Conservation (phyloP, 139 green algal species). For the Volvox reticuliferus region DNA sequence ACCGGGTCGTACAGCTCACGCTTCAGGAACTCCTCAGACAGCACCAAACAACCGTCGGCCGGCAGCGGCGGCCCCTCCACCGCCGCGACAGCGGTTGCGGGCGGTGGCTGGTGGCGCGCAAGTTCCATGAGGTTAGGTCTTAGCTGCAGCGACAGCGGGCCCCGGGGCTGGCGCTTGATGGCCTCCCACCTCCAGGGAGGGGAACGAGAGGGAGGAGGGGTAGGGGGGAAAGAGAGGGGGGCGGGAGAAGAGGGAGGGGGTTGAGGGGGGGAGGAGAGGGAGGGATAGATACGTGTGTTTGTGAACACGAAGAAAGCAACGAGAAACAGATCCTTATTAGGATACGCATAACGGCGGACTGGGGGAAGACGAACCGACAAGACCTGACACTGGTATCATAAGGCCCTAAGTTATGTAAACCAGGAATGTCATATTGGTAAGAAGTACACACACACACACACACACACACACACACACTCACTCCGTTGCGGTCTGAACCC, state of each 20-base stretch:
- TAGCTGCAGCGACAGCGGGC: constrained; percentile 18
- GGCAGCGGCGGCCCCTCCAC: not conserved
- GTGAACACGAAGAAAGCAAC: too few species aligned
- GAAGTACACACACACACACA: not conserved
- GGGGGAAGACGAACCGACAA: too few species aligned
- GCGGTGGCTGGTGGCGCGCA: not conserved
- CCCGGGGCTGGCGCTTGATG: not conserved
- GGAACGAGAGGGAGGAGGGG: too few species aligned
- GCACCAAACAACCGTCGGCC: not conserved
- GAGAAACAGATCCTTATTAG: too few species aligned
- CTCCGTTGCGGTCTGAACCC: not conserved
- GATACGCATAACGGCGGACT: too few species aligned
- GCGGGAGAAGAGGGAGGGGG: not conserved
- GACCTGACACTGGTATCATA: too few species aligned
- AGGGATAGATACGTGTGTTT: not conserved
- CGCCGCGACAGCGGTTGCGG: not conserved
- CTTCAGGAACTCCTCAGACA: not conserved
- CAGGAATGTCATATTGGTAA: not conserved
- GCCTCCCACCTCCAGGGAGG: constrained; percentile 14
- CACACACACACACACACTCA: not conserved
- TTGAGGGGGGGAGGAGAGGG: not conserved
- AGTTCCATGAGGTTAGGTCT: not conserved
- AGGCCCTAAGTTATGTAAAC: too few species aligned
- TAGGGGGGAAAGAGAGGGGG: too few species aligned
- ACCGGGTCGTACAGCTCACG: not conserved